A percentile compares a stretch with the other conserved stretches of the same genome.
Conservation (phyloP, 768 basidiomycete species). For the Pisolithus marmoratus region DNA sequence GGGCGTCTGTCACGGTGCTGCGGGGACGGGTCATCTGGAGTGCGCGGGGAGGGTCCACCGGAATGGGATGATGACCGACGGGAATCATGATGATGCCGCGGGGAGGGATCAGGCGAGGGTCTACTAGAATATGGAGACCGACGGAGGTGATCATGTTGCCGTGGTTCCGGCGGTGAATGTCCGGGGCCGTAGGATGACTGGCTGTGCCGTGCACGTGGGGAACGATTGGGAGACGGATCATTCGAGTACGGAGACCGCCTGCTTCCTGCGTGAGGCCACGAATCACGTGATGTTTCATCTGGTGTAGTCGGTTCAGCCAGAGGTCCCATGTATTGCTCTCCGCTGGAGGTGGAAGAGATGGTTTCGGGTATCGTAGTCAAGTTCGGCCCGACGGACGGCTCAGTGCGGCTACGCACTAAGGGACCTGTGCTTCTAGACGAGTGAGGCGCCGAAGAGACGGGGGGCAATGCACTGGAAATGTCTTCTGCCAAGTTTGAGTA, state of each 20-base stretch:
- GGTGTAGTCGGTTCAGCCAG: conserved; percentile 12
- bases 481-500: conserved; percentile 24
- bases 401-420: conserved; percentile 25
- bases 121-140: conserved; percentile 17
- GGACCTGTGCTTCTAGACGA: conserved; percentile 2
- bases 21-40: not conserved
- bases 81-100: not conserved
- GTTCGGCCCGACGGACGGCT: conserved; percentile 17
- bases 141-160: conserved; percentile 15
- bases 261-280: not conserved
- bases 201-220: conserved; percentile 22
- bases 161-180: conserved; percentile 19
- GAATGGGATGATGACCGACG: not conserved
- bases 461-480: conserved; percentile 13
- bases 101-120: not conserved
- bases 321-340: conserved; percentile 22
- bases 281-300: conserved; percentile 2
- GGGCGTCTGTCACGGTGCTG: not conserved
- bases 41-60: not conserved
- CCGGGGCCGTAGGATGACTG: conserved; percentile 17
- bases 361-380: conserved; percentile 25
- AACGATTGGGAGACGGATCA: conserved; percentile 20
- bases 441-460: conserved; percentile 15
- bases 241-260: not conserved
- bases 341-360: conserved; percentile 15